These are phyloP conservation scores for Sisymbrium altissimum DNA, from an alignment of 345 rosid species.

Conservation along the genomic window DNA sequence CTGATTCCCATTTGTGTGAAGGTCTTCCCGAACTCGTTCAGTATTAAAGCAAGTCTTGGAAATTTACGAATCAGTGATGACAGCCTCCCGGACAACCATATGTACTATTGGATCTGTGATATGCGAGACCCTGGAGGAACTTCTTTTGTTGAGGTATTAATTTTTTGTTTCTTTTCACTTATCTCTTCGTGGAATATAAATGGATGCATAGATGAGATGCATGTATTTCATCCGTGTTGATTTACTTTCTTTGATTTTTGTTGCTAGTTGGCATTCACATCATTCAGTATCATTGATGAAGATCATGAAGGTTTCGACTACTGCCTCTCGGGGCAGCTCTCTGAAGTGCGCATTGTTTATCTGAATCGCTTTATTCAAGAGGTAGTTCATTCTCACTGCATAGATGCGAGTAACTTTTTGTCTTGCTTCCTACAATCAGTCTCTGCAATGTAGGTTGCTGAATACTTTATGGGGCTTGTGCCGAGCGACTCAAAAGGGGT, in stretches of 20 bases:
- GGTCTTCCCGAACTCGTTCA: slow-evolving; percentile 97
- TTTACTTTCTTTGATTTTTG: slow-evolving; percentile 5
- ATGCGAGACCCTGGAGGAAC: slow-evolving; percentile 98
- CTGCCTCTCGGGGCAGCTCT: slow-evolving; percentile 83
- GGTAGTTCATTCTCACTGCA: slow-evolving; percentile 46
- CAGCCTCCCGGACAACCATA: slow-evolving; percentile 73
- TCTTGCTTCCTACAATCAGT: slow-evolving; percentile 33
- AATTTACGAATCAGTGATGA: slow-evolving; percentile 94
- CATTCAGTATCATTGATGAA: slow-evolving; percentile 78
- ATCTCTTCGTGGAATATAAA: neutral
- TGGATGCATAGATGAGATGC: neutral
- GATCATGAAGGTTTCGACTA: slow-evolving; percentile 89
- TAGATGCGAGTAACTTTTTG: slow-evolving; percentile 9
- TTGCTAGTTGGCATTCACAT: slow-evolving; percentile 69
- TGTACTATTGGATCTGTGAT: slow-evolving; percentile 97
- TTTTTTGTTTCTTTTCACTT: slow-evolving; percentile 1
- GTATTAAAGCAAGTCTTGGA: slow-evolving; percentile 86
- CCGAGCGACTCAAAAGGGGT: slow-evolving; percentile 63
- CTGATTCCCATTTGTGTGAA: slow-evolving; percentile 32
- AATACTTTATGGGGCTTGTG: slow-evolving; percentile 90
- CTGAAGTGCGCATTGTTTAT: slow-evolving; percentile 95
- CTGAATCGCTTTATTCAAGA: slow-evolving; percentile 96
- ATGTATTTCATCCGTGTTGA: neutral
- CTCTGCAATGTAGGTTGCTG: slow-evolving; percentile 53
- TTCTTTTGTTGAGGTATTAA: slow-evolving; percentile 87